Conservation (phyloP, 768 basidiomycete genomes). For the Boletus vermiculosoides region DNA sequence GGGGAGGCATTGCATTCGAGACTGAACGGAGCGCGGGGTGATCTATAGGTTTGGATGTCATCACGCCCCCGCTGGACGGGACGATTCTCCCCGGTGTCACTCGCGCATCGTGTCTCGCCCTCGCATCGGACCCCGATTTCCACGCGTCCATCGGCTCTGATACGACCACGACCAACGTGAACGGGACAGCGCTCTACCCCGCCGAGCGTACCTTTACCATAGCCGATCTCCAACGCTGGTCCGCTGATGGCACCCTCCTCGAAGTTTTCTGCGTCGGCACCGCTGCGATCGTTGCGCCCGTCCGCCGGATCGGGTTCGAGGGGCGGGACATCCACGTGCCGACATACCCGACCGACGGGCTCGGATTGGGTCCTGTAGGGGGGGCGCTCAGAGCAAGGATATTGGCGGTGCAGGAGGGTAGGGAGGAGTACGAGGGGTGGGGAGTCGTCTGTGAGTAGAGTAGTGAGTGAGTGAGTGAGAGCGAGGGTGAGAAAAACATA, state of each 20-base stretch:
- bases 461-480: too few relatives aligned
- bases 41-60: constrained; percentile 63
- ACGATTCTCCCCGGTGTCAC: constrained; percentile 93
- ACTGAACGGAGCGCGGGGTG: too few relatives aligned
- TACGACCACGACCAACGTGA: too few relatives aligned
- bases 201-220: constrained; percentile 64
- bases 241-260: constrained; percentile 60
- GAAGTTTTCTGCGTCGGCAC: constrained; percentile 89
- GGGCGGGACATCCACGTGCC: constrained; percentile 64
- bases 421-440: constrained; percentile 62
- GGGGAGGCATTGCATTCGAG: too few relatives aligned
- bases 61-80: constrained; percentile 88
- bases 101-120: constrained; percentile 75
- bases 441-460: constrained; percentile 21
- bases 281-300: constrained; percentile 72
- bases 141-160: constrained; percentile 9
- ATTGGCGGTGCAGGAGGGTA: constrained; percentile 75
- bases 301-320: constrained; percentile 71
- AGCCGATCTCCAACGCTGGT: constrained; percentile 52
- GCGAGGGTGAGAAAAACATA: too few relatives aligned
- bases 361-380: constrained; percentile 55
- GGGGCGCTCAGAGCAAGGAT: constrained; percentile 68
- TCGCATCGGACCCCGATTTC: constrained; percentile 63
- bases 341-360: constrained; percentile 39
- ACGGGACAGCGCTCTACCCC: constrained; percentile 34